phyloP scores from a whole-genome alignment of 192 early-diverging fungal genomes.

The Chytriomyces sp. region DNA sequence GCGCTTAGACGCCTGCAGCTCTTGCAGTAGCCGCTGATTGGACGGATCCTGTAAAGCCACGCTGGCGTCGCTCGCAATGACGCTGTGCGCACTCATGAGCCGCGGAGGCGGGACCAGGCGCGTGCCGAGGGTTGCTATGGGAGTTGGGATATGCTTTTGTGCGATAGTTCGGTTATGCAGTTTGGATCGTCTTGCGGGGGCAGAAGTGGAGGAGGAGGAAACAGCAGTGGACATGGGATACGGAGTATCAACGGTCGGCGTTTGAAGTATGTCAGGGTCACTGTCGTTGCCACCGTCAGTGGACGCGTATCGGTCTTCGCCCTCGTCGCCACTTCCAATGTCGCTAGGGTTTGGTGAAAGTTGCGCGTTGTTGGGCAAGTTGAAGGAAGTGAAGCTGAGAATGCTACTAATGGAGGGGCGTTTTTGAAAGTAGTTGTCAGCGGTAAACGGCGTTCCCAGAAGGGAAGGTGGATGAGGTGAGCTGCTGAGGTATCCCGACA shows the following conservation, averaged over 20 bases:
- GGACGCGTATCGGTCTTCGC: background rate
- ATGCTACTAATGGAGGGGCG: slow-evolving; percentile 23
- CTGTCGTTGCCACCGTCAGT: too few relatives aligned
- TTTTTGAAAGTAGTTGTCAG: slow-evolving; percentile 24
- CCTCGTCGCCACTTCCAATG: too few relatives aligned
- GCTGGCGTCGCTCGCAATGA: slow-evolving; percentile 3
- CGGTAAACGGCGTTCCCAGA: background rate
- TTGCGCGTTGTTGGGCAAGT: background rate
- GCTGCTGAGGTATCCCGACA: too few relatives aligned
- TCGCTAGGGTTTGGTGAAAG: background rate
- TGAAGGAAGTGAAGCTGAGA: slow-evolving; percentile 6
- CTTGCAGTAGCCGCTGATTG: background rate
- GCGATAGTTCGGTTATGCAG: too few relatives aligned
- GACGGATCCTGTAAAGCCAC: background rate
- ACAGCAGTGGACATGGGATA: background rate
- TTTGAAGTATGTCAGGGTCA: too few relatives aligned
- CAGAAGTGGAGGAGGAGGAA: background rate
- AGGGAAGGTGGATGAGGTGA: too few relatives aligned
- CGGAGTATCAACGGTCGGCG: too few relatives aligned
- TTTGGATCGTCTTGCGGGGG: background rate
- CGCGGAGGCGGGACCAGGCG: background rate
- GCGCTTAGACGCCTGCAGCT: background rate
- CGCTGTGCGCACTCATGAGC: slow-evolving; percentile 11
- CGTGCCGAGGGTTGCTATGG: background rate
- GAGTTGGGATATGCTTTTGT: too few relatives aligned